Conservation (phyloP, 495 filamentous ascomycete species). For the Penicillium parvum region DNA sequence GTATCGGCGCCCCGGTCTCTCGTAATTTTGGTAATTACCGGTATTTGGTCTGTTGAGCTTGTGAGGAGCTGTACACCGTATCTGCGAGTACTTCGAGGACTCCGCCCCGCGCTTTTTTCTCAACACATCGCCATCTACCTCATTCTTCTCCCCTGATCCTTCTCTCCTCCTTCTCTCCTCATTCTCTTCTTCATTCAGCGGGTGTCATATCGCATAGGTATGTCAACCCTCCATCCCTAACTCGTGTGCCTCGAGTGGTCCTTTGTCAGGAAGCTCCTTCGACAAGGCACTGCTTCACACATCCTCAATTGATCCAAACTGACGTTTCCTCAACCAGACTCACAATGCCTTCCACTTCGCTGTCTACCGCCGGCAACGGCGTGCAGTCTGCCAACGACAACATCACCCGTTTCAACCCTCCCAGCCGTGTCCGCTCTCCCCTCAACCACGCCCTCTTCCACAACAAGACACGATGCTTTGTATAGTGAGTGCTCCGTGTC, state of each 20-base stretch:
- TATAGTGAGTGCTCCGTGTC: conserved; percentile 61
- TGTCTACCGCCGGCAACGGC: conserved; percentile 39
- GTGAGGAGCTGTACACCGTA: conserved; percentile 33
- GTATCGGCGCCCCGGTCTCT: too few relatives aligned
- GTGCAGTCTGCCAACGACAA: conserved; percentile 84
- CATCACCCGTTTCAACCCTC: conserved; percentile 92
- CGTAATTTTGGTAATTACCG: too few relatives aligned
- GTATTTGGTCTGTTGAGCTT: too few relatives aligned
- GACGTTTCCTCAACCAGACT: conserved; percentile 11
- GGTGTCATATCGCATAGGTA: conserved; percentile 18
- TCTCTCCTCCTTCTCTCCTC: conserved; percentile 16
- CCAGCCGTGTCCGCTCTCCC: conserved; percentile 87
- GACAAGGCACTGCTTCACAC: conserved; percentile 5
- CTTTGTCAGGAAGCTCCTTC: conserved; percentile 2
- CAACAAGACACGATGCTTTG: conserved; percentile 98
- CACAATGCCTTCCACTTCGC: conserved; percentile 48
- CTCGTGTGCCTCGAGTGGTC: too few relatives aligned
- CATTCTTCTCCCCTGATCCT: conserved; percentile 11
- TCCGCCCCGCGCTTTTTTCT: conserved; percentile 28
- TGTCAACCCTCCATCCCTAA: too few relatives aligned
- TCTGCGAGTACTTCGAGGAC: conserved; percentile 32
- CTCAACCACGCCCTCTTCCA: conserved; percentile 89
- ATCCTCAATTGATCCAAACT: background rate
- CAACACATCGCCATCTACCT: conserved; percentile 19
- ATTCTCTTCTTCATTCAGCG: conserved; percentile 17